Evolutionary conservation across 345 rosid genomes (phyloP), one percentile per base, ranked within the genome.

Genomic region (Ricinus communis): DNA sequence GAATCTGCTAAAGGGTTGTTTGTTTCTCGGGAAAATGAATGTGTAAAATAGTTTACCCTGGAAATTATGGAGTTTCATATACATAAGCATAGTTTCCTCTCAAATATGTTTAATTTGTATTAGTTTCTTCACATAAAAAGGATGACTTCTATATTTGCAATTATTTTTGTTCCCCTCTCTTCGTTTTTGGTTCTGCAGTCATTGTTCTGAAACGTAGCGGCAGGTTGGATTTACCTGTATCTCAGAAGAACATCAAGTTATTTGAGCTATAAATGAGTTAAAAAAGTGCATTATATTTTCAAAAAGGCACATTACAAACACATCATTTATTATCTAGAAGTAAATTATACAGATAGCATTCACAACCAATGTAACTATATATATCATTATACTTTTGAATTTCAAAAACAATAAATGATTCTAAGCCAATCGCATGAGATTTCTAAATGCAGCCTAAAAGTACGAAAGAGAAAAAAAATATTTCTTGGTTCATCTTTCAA

Each of bases 401-500:
- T 66, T 53, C 18, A 25, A 47, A 47, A 6, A 8, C 21, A 28
- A 59, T 10, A 7, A 5, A 43, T 10, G 9, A 50, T 1, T 43
- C 6, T 43, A n/a, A 67, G n/a, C 19, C 19, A 53, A 11, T 4
- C 7, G 7, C 47, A 3, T 43, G 47, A 52, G 25, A 9, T 22
- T 38, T 31, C 41, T 53, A 52, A 53, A 40, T 31, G 30, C 46
- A 28, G 10, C 41, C 5, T 31, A 30, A 66, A 19, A 1, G 4
- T 19, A 19, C n/a, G 70, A 13, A 64, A 11, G 41, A 14, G 4
- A 13, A 19, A 24, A 68, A 59, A 28, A 25, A 28, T 40, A 38
- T 36, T 56, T 38, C 33, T 58, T 58, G 12, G 65, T 62, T 71
- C 64, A 95, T 97, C 97, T 87, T 74, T 74, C 87, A 74, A 83